Base-by-base conservation (phyloP, 2,329 filamentous ascomycete species). In the Fusarium dimerum region DNA sequence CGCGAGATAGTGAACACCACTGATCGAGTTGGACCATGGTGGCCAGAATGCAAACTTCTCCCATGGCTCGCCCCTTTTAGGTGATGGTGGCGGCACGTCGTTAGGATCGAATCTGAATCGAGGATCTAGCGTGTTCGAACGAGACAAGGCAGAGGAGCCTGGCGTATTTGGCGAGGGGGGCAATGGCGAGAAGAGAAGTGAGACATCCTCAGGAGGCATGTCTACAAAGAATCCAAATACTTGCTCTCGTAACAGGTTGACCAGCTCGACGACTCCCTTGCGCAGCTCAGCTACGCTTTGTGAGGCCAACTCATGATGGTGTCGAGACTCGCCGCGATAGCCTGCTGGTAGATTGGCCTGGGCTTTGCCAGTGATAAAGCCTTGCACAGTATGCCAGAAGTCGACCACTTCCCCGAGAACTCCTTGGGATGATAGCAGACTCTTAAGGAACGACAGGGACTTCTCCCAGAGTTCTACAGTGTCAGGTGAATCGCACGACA, bases 1-100 rank as follows among this genome's bases (percentile, higher is more conserved):
- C 46, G 89, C 86, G 6, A 99, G 80, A 66, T 96, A 97, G 69
- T 96, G 85, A 2, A 93, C 90, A n/a, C 90, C 93, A 52, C 92
- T 95, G 20, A 97, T 76, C 0, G 92, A 92, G 67, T 97, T 97
- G 2, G 92, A 89, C 74, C 89, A 88, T 0, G 93, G 94, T 5
- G 93, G 92, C 92, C 93, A 97, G 71, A 97, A 99, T 0, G 92
- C 93, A 70, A 94, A 85, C 74, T 93, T 88, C 67, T 97, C 94
- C 91, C 92, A 97, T 0, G 87, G 76, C 63, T 96, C 91, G 6
- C 92, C 93, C 42, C 83, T 83, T 61, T 81, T 89, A 0, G 91
- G 90, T 0, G 89, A 90, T 2, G 87, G 86, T 11, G 86, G 85
- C 2, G 91, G 92, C 3, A 90, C 76, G 56, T 89, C 92, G 66